Conservation (phyloP, 2,329 filamentous ascomycete species). For the Calonectria henricotiae region DNA sequence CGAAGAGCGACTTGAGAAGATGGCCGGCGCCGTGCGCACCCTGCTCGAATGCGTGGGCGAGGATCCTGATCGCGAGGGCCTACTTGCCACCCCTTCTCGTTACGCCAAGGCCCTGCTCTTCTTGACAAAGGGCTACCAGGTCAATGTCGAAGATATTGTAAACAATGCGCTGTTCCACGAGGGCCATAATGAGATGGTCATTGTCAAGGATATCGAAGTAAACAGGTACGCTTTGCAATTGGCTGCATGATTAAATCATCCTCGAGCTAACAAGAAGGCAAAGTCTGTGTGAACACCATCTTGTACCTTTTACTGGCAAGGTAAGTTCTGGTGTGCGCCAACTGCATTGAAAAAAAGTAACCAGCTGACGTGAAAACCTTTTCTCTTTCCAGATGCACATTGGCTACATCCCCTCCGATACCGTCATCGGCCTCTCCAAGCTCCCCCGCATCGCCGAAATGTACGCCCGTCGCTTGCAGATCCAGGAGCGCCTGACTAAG, state of each 20-base stretch:
- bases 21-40: slow-evolving; percentile 76
- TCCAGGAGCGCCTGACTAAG: slow-evolving; percentile 96
- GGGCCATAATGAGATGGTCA: slow-evolving; percentile 96
- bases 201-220: slow-evolving; percentile 97
- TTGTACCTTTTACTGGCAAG: slow-evolving; percentile 97
- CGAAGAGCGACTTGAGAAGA: slow-evolving; percentile 69
- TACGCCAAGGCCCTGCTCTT: slow-evolving; percentile 97
- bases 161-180: slow-evolving; percentile 97
- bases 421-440: slow-evolving; percentile 96
- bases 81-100: slow-evolving; percentile 81
- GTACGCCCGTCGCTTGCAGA: slow-evolving; percentile 93
- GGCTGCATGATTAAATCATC: not conserved
- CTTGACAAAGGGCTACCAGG: slow-evolving; percentile 97
- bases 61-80: slow-evolving; percentile 76
- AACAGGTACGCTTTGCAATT: slow-evolving; percentile 67
- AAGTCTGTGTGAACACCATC: slow-evolving; percentile 92
- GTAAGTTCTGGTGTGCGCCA: slow-evolving; percentile 62
- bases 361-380: slow-evolving; percentile 4
- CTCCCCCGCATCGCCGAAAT: slow-evolving; percentile 96
- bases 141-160: slow-evolving; percentile 92
- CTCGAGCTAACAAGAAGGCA: not conserved
- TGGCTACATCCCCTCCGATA: slow-evolving; percentile 93
- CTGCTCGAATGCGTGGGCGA: slow-evolving; percentile 80
- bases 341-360: not conserved
- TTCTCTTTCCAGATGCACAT: slow-evolving; percentile 88